These are phyloP conservation scores for Xylaria scruposa DNA, from an alignment of 495 filamentous ascomycete species.

Conservation along the genomic window DNA sequence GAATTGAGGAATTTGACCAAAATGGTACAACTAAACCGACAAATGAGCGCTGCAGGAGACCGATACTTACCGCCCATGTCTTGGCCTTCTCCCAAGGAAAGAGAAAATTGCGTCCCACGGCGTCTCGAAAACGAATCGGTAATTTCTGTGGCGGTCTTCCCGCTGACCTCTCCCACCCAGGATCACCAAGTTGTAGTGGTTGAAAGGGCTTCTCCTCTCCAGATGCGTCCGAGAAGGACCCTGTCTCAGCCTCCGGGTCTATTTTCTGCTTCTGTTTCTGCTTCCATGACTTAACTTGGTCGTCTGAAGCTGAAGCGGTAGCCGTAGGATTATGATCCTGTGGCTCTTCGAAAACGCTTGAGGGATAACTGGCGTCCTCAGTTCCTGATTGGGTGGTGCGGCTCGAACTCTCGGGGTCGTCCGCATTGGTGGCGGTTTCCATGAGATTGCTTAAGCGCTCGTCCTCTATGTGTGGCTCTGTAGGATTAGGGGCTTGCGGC, in stretches of 20 bases:
- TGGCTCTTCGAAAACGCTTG: slow-evolving; percentile 13
- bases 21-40: neutral
- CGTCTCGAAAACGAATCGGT: slow-evolving; percentile 70
- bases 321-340: slow-evolving; percentile 1
- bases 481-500: neutral
- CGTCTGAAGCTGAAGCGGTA: slow-evolving; percentile 12
- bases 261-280: slow-evolving; percentile 31
- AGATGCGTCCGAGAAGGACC: neutral
- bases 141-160: slow-evolving; percentile 48
- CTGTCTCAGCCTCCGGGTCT: slow-evolving; percentile 23
- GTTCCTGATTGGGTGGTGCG: neutral
- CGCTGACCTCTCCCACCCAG: slow-evolving; percentile 33
- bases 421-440: neutral
- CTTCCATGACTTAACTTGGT: slow-evolving; percentile 22
- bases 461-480: neutral
- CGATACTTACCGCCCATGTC: slow-evolving; percentile 63
- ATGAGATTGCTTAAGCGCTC: neutral
- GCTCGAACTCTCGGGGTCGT: neutral
- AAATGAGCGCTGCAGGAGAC: neutral
- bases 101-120: slow-evolving; percentile 67
- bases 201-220: slow-evolving; percentile 12
- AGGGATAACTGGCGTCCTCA: slow-evolving; percentile 13
- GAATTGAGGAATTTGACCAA: neutral
- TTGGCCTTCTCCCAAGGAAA: slow-evolving; percentile 71
- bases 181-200: slow-evolving; percentile 4